phyloP scores from a whole-genome alignment of 78 protist species.

The Dictyostelium firmibasis region DNA sequence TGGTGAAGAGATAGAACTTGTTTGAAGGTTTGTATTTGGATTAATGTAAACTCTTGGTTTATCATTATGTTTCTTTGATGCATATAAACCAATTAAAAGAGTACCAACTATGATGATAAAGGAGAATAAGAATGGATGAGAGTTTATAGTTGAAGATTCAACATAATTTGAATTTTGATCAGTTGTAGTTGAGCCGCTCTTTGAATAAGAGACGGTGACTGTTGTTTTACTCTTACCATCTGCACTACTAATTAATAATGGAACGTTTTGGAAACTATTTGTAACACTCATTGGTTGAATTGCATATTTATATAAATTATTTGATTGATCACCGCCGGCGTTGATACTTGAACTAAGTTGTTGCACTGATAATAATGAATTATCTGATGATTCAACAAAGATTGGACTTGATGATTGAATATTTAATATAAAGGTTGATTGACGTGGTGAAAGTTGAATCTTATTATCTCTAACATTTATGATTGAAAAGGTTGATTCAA shows the following conservation, averaged over 20 bases:
- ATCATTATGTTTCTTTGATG: neutral
- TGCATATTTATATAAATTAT: neutral
- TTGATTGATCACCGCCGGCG: neutral
- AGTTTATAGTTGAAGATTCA: neutral
- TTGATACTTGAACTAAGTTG: neutral
- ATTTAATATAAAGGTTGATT: neutral
- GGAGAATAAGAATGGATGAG: neutral
- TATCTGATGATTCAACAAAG: slow-evolving; percentile 50
- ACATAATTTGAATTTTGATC: neutral
- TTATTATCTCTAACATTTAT: neutral
- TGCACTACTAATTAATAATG: slow-evolving; percentile 23
- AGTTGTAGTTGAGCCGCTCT: neutral
- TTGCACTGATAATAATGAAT: slow-evolving; percentile 15
- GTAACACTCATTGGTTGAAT: slow-evolving; percentile 21
- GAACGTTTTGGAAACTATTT: neutral
- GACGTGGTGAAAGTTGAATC: neutral
- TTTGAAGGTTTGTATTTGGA: neutral
- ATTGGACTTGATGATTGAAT: slow-evolving; percentile 26
- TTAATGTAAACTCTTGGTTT: slow-evolving; percentile 22
- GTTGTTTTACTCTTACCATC: slow-evolving; percentile 31
- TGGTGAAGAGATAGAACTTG: neutral
- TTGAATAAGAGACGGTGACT: slow-evolving; percentile 3
- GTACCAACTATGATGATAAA: neutral
- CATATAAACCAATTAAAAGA: neutral
- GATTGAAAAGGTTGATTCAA: slow-evolving; percentile 31